These are phyloP conservation scores for Gryganskiella cystojenkinii DNA, from an alignment of 192 early-diverging fungal genomes.

Conservation along the genomic window DNA sequence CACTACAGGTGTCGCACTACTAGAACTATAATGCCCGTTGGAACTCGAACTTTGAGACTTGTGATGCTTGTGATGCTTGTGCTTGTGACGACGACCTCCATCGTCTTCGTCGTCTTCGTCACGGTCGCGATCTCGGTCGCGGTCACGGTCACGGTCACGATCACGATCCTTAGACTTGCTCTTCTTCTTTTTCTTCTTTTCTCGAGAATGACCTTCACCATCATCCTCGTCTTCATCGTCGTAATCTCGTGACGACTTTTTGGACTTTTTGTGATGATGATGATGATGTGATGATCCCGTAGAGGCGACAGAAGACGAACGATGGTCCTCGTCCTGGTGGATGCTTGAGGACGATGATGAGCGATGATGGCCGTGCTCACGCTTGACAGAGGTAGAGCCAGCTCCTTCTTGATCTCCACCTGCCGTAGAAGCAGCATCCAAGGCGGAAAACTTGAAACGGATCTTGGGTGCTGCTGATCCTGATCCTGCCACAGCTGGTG, in stretches of 20 bases:
- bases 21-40: conserved; percentile 9
- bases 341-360: conserved; percentile 10
- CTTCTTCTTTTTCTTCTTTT: conserved; percentile 52
- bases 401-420: neutral
- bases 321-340: conserved; percentile 4
- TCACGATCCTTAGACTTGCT: conserved; percentile 44
- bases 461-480: conserved; percentile 42
- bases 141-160: conserved; percentile 19
- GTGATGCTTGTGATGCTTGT: conserved; percentile 30
- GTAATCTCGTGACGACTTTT: conserved; percentile 33
- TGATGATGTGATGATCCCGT: conserved; percentile 30
- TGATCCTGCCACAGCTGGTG: conserved; percentile 22
- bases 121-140: conserved; percentile 31
- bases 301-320: conserved; percentile 30
- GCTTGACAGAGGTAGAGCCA: conserved; percentile 16
- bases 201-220: conserved; percentile 16
- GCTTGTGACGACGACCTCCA: conserved; percentile 32
- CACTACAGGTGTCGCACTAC: neutral
- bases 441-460: conserved; percentile 46
- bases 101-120: conserved; percentile 7
- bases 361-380: conserved; percentile 27
- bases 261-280: conserved; percentile 29
- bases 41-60: conserved; percentile 18
- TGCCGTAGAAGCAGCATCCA: conserved; percentile 20
- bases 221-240: conserved; percentile 36